Evolutionary conservation across 805 yeast genomes (phyloP).

Genomic region (Pichia ethanolica): DNA sequence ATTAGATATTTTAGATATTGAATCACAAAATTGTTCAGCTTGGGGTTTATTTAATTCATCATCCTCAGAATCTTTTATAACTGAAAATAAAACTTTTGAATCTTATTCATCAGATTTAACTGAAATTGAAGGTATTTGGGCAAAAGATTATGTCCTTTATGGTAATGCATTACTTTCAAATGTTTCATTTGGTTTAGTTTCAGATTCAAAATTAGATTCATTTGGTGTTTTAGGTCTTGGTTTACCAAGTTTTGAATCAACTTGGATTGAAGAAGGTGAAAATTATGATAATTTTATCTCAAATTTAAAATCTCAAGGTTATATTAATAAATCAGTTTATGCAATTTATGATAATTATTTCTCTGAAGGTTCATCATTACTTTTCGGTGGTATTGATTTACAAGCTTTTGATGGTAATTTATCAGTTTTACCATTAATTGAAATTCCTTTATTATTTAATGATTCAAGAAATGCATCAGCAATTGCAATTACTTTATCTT

Average conservation of each 20-base stretch:
- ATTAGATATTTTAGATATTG: slow-evolving; percentile 8
- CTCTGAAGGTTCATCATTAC: slow-evolving; percentile 27
- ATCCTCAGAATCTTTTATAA: slow-evolving; percentile 28
- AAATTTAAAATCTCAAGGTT: slow-evolving; percentile 46
- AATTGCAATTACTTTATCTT: slow-evolving; percentile 38
- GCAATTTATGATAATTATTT: slow-evolving; percentile 47
- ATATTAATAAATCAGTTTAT: slow-evolving; percentile 45
- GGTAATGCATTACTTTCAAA: slow-evolving; percentile 38
- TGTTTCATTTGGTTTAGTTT: slow-evolving; percentile 64
- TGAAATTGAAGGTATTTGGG: slow-evolving; percentile 40
- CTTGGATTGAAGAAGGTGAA: slow-evolving; percentile 22
- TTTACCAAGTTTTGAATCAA: slow-evolving; percentile 52
- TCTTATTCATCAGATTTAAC: slow-evolving; percentile 37
- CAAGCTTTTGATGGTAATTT: slow-evolving; percentile 43
- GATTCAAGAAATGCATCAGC: slow-evolving; percentile 34
- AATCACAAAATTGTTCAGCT: slow-evolving; percentile 26
- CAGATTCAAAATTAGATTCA: slow-evolving; percentile 41
- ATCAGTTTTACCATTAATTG: slow-evolving; percentile 13
- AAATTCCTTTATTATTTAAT: slow-evolving; percentile 1
- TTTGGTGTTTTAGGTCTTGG: slow-evolving; percentile 67
- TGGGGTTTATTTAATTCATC: slow-evolving; percentile 37
- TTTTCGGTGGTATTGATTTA: slow-evolving; percentile 63
- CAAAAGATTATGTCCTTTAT: slow-evolving; percentile 46
- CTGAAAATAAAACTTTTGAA: slow-evolving; percentile 28
- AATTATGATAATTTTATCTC: slow-evolving; percentile 56